Conservation (phyloP, 495 filamentous ascomycete genomes). For the Penicillium pulvis region DNA sequence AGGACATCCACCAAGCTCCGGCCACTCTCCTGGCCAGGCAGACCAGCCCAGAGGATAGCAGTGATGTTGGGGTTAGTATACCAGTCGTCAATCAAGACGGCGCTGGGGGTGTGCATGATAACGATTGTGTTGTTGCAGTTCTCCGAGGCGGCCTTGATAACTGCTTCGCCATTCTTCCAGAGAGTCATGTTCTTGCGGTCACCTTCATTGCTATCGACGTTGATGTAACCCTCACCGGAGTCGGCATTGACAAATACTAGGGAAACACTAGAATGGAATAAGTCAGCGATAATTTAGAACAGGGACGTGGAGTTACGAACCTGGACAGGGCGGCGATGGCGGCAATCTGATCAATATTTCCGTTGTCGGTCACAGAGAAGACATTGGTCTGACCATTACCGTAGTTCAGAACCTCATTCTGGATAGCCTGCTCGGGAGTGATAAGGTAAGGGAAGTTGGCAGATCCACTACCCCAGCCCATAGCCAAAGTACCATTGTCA, state of each 20-base stretch:
- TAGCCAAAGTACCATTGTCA: slow-evolving; percentile 81
- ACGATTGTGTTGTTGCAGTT: slow-evolving; percentile 90
- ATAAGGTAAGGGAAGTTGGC: slow-evolving; percentile 90
- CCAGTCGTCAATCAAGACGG: slow-evolving; percentile 77
- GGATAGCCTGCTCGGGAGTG: slow-evolving; percentile 84
- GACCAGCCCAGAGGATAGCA: slow-evolving; percentile 89
- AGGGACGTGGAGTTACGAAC: not conserved
- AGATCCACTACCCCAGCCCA: slow-evolving; percentile 93
- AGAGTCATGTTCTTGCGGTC: slow-evolving; percentile 93
- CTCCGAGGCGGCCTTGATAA: slow-evolving; percentile 76
- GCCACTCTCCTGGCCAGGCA: slow-evolving; percentile 91
- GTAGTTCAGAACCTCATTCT: slow-evolving; percentile 60
- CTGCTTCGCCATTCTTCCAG: slow-evolving; percentile 77
- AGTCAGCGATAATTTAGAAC: not conserved
- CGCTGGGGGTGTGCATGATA: slow-evolving; percentile 82
- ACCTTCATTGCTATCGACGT: slow-evolving; percentile 79
- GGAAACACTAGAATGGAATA: slow-evolving; percentile 50
- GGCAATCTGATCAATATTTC: slow-evolving; percentile 60
- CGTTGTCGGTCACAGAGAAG: slow-evolving; percentile 78
- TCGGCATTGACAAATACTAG: slow-evolving; percentile 91
- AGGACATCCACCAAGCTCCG: slow-evolving; percentile 90
- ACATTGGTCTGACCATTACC: slow-evolving; percentile 53
- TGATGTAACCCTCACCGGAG: slow-evolving; percentile 84
- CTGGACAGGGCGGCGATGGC: slow-evolving; percentile 62
- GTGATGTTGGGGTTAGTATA: slow-evolving; percentile 89